Percentiles rank a stretch among this genome's conserved stretches.
Evolutionary conservation across 2,329 filamentous ascomycete species (phyloP).

Genomic region (Teratosphaeria zuluensis): DNA sequence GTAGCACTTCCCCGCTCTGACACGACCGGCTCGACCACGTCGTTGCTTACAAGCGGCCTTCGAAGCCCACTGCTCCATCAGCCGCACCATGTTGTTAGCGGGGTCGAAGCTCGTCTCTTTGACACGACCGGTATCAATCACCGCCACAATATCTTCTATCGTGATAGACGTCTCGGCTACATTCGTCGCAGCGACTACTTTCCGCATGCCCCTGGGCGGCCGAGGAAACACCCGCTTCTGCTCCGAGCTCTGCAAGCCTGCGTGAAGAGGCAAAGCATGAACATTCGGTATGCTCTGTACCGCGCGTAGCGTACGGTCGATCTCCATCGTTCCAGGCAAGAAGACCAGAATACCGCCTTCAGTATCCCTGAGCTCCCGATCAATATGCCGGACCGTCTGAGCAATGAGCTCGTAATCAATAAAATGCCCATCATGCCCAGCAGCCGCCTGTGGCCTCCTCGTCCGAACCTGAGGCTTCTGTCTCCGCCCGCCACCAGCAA

Average conservation of each 20-base stretch:
- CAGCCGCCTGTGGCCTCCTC: slow-evolving; percentile 2
- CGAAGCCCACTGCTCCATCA: slow-evolving; percentile 93
- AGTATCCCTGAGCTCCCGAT: slow-evolving; percentile 61
- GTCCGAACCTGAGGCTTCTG: slow-evolving; percentile 10
- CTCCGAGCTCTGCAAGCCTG: slow-evolving; percentile 78
- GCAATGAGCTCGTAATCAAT: slow-evolving; percentile 88
- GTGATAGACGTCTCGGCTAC: slow-evolving; percentile 98
- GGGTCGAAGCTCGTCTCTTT: slow-evolving; percentile 95
- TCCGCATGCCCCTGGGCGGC: slow-evolving; percentile 70
- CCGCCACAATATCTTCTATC: slow-evolving; percentile 91
- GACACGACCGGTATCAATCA: slow-evolving; percentile 89
- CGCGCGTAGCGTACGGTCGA: slow-evolving; percentile 65
- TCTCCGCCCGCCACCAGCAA: slow-evolving; percentile 9
- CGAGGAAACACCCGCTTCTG: slow-evolving; percentile 77
- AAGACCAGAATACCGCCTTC: slow-evolving; percentile 92
- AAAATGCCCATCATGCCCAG: slow-evolving; percentile 5
- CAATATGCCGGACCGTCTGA: slow-evolving; percentile 71
- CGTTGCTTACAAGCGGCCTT: slow-evolving; percentile 89
- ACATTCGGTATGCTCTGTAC: slow-evolving; percentile 57
- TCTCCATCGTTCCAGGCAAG: slow-evolving; percentile 83
- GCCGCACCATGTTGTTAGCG: slow-evolving; percentile 82
- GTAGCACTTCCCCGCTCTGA: slow-evolving; percentile 84
- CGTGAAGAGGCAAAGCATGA: slow-evolving; percentile 80
- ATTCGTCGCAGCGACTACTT: slow-evolving; percentile 90
- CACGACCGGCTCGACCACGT: slow-evolving; percentile 84